phyloP scores from a whole-genome alignment of 2,329 filamentous ascomycete genomes.

The Arthrobotrys iridis region DNA sequence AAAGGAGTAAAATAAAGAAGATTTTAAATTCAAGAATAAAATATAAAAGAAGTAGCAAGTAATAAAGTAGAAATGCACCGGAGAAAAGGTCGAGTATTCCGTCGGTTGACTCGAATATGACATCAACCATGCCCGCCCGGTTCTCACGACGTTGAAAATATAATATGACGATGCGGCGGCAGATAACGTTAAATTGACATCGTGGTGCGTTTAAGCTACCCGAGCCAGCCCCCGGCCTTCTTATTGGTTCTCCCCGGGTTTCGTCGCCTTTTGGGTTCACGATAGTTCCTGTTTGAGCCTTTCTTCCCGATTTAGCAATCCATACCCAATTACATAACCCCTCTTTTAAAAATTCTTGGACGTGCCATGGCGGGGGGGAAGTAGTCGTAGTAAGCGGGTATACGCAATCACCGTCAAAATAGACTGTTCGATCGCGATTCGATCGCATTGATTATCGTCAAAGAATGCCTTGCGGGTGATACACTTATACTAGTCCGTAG shows the following conservation, averaged over 20 bases:
- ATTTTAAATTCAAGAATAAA: not conserved
- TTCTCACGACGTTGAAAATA: not conserved
- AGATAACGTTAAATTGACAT: slow-evolving; percentile 53
- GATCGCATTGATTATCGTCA: not conserved
- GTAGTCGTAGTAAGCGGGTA: no score
- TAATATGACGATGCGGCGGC: slow-evolving; percentile 10
- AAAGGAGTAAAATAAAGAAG: not conserved
- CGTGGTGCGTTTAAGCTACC: slow-evolving; percentile 51
- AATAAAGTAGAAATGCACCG: not conserved
- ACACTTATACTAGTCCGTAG: not conserved
- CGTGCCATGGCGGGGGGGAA: no score
- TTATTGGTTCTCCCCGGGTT: not conserved
- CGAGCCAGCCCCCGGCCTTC: slow-evolving; percentile 10
- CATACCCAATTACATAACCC: slow-evolving; percentile 7
- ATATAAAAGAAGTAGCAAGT: no score
- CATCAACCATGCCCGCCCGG: not conserved
- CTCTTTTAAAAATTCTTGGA: no score
- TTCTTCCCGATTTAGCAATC: slow-evolving; percentile 8
- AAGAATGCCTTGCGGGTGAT: slow-evolving; percentile 5
- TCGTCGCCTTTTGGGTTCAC: slow-evolving; percentile 12
- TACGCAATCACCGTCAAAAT: not conserved
- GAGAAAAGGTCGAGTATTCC: not conserved
- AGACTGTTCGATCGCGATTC: not conserved
- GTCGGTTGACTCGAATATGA: slow-evolving; percentile 1
- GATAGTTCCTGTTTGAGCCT: slow-evolving; percentile 8